phyloP scores from a whole-genome alignment of 306 rosid species.

The Quillaja saponaria region DNA sequence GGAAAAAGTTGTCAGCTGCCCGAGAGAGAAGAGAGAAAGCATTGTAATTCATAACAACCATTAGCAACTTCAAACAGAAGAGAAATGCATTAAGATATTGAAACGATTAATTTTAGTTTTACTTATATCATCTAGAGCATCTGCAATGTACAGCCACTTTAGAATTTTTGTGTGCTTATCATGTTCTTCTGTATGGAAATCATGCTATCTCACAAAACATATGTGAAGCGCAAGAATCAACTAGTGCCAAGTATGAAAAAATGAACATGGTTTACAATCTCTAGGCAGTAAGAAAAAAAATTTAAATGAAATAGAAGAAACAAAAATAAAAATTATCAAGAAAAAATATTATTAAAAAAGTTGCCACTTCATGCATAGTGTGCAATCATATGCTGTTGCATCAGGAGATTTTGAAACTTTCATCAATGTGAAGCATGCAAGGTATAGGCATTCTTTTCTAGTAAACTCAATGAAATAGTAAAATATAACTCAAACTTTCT shows the following conservation, averaged over 20 bases:
- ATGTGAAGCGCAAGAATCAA: no score
- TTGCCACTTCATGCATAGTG: constrained; percentile 11
- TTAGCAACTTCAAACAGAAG: not conserved
- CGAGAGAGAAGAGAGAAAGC: no score
- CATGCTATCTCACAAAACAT: no score
- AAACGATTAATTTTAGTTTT: not conserved
- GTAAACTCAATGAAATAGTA: constrained; percentile 1
- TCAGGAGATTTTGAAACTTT: no score
- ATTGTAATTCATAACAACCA: no score
- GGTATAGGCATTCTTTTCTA: not conserved
- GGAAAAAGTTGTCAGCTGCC: no score
- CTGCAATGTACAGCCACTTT: not conserved
- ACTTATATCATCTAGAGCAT: constrained; percentile 1
- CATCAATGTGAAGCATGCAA: not conserved
- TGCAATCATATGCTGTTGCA: not conserved
- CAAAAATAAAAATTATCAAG: not conserved
- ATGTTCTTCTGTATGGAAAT: no score
- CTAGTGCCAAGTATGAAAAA: no score
- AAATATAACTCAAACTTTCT: not conserved
- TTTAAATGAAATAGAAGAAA: not conserved
- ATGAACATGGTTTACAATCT: no score
- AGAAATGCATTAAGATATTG: not conserved
- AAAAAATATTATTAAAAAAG: not conserved
- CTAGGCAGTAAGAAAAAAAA: not conserved
- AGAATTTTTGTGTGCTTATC: not conserved